These are phyloP conservation scores for Dacryopinax spathularia DNA, from an alignment of 768 basidiomycete species.

Conservation along the genomic window DNA sequence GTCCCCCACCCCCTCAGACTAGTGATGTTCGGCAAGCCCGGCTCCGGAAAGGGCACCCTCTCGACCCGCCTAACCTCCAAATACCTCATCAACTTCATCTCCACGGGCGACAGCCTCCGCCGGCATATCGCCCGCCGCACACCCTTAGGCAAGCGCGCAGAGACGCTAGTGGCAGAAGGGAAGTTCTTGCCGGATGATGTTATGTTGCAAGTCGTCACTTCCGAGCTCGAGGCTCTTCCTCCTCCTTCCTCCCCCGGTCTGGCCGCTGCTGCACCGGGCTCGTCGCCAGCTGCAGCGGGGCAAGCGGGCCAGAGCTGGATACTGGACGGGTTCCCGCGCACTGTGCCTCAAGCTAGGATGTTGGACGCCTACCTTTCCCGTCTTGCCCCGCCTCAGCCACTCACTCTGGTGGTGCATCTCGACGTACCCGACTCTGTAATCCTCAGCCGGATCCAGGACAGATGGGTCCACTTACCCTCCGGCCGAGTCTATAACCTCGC, in stretches of 20 bases:
- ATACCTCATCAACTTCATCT: constrained; percentile 63
- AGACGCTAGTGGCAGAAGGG: constrained; percentile 65
- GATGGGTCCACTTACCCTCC: constrained; percentile 77
- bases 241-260: constrained; percentile 5
- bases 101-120: constrained; percentile 73
- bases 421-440: constrained; percentile 83
- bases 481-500: constrained; percentile 82
- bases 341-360: constrained; percentile 65
- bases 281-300: no score
- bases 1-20: constrained; percentile 49
- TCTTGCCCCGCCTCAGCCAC: constrained; percentile 39
- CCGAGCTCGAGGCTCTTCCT: constrained; percentile 47
- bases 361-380: constrained; percentile 51
- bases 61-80: constrained; percentile 59
- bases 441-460: constrained; percentile 67
- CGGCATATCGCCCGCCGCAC: constrained; percentile 72
- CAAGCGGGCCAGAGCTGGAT: constrained; percentile 85
- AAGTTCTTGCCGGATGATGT: constrained; percentile 63
- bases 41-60: constrained; percentile 54
- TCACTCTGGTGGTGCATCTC: constrained; percentile 72
- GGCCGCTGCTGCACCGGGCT: not conserved
- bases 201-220: constrained; percentile 61
- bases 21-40: constrained; percentile 64
- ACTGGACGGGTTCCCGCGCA: constrained; percentile 84
- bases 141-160: constrained; percentile 56